These are phyloP conservation scores for Hymenoscyphus linearis DNA, from an alignment of 2,329 filamentous ascomycete genomes.

Conservation along the genomic window DNA sequence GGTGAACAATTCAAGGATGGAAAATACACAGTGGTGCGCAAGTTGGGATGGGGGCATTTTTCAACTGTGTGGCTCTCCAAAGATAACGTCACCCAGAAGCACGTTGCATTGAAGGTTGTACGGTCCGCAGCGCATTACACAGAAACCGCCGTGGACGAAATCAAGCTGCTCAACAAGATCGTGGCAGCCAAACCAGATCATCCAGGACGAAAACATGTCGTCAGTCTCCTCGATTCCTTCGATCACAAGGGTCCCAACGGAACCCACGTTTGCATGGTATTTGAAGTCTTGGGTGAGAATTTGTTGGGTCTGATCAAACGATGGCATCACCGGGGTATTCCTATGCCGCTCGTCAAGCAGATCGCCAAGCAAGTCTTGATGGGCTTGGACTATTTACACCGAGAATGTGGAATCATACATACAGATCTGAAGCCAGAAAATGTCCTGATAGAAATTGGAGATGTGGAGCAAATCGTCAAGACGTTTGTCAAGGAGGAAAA, in stretches of 20 bases:
- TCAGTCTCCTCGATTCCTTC: conserved; percentile 93
- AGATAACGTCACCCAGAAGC: conserved; percentile 84
- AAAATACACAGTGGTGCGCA: conserved; percentile 92
- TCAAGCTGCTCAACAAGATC: conserved; percentile 95
- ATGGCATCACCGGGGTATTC: conserved; percentile 97
- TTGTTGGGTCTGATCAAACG: conserved; percentile 91
- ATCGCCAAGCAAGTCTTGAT: conserved; percentile 97
- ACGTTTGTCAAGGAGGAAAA: conserved; percentile 83
- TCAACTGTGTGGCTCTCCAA: conserved; percentile 87
- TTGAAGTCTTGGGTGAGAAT: conserved; percentile 95
- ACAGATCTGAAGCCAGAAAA: conserved; percentile 98
- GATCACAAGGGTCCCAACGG: conserved; percentile 97
- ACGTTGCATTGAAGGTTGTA: conserved; percentile 96
- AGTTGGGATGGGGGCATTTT: conserved; percentile 97
- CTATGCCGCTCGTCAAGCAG: conserved; percentile 94
- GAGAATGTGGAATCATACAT: conserved; percentile 98
- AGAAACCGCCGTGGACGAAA: conserved; percentile 97
- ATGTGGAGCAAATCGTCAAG: conserved; percentile 97
- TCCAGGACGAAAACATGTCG: conserved; percentile 89
- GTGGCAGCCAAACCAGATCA: conserved; percentile 93
- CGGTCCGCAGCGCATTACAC: conserved; percentile 97
- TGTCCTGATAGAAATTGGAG: conserved; percentile 96
- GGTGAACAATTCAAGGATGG: conserved; percentile 98
- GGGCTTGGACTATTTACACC: conserved; percentile 91
- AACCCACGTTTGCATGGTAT: conserved; percentile 98